Conservation (phyloP, 2,329 filamentous ascomycete species). For the Colletotrichum australisinense region DNA sequence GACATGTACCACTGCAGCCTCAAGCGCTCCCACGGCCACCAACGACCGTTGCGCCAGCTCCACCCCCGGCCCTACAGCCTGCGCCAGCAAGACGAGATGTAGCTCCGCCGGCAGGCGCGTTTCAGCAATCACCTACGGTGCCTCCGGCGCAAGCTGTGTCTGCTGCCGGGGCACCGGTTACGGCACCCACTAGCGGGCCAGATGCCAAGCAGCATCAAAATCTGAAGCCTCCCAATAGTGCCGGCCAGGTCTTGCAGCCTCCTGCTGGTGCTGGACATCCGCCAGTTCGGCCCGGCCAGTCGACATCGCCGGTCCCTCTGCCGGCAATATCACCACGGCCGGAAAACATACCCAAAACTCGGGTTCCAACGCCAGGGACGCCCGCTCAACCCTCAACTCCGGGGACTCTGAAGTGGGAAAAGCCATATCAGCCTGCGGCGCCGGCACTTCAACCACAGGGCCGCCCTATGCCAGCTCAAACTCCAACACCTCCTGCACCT, state of each 20-base stretch:
- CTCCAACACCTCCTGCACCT: constrained; percentile 19
- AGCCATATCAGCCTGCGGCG: constrained; percentile 52
- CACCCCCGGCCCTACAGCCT: constrained; percentile 1
- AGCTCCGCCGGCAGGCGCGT: constrained; percentile 2
- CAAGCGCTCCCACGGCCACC: constrained; percentile 18
- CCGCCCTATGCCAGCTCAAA: constrained; percentile 30
- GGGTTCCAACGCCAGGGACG: constrained; percentile 44
- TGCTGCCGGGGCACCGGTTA: background rate
- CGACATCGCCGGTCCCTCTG: constrained; percentile 36
- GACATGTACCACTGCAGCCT: constrained; percentile 23
- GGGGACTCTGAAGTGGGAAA: constrained; percentile 53
- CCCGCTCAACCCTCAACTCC: constrained; percentile 39
- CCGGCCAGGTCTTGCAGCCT: constrained; percentile 50
- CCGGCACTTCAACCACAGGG: constrained; percentile 41
- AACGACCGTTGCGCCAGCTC: background rate
- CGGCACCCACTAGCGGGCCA: constrained; percentile 35
- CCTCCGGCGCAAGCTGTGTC: constrained; percentile 24
- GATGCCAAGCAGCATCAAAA: constrained; percentile 47
- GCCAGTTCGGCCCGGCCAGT: constrained; percentile 39
- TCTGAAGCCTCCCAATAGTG: constrained; percentile 44
- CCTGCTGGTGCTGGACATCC: constrained; percentile 47
- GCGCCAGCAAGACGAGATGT: constrained; percentile 25
- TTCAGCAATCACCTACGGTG: constrained; percentile 23
- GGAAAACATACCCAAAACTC: constrained; percentile 45
- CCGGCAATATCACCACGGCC: constrained; percentile 48